Evolutionary conservation across 441 rosid species (phyloP).

Genomic region (Arabidopsis hybrid): DNA sequence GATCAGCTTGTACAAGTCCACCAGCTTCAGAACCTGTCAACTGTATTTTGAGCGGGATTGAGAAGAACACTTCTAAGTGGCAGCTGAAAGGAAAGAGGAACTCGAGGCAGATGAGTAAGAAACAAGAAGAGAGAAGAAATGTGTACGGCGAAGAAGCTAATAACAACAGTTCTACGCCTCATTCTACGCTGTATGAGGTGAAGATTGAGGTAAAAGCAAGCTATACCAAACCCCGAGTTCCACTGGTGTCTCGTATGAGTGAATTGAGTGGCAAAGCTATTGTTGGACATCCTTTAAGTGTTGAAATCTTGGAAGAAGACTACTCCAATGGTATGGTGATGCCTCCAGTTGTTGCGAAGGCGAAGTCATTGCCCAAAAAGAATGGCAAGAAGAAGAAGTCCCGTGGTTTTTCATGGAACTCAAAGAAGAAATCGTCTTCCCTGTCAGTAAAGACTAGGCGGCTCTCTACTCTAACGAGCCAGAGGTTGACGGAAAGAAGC

Average conservation of each 20-base stretch:
- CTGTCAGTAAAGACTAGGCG: constrained; percentile 75
- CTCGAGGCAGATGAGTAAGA: constrained; percentile 72
- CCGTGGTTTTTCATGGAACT: constrained; percentile 47
- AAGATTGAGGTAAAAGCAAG: constrained; percentile 80
- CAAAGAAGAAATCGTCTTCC: constrained; percentile 58
- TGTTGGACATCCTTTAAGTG: constrained; percentile 81
- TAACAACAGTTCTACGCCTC: constrained; percentile 36
- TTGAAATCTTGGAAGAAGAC: constrained; percentile 62
- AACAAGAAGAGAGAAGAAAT: constrained; percentile 58
- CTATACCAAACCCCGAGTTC: constrained; percentile 77
- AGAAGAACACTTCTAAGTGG: constrained; percentile 87
- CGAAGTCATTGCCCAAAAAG: constrained; percentile 44
- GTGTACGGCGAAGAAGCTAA: constrained; percentile 52
- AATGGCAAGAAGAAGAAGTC: constrained; percentile 48
- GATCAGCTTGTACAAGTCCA: constrained; percentile 57
- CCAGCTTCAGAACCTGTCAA: constrained; percentile 46
- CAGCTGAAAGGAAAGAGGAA: constrained; percentile 96
- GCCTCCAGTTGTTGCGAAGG: constrained; percentile 39
- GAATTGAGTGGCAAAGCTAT: constrained; percentile 85
- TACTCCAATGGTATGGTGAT: constrained; percentile 45
- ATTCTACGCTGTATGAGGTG: constrained; percentile 65
- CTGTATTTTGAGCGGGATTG: constrained; percentile 42
- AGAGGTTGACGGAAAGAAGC: constrained; percentile 48
- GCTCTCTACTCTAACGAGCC: constrained; percentile 78
- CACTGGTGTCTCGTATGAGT: constrained; percentile 91